A percentile compares a stretch with the other conserved stretches of the same genome.
Conservation (phyloP, 1,284 basidiomycete species). For the Porphyrellus sp. region DNA sequence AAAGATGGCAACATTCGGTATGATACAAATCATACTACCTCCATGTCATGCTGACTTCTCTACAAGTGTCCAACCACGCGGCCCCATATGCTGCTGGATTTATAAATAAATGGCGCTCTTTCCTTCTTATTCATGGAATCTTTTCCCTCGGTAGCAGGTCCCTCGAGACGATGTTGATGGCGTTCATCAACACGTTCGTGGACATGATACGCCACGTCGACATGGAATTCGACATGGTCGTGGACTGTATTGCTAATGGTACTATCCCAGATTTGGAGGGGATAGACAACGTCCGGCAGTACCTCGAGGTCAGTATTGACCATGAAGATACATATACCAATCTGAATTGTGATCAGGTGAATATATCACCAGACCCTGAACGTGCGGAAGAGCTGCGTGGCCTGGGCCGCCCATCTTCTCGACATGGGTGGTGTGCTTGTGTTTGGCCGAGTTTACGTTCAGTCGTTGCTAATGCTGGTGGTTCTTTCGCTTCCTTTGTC, state of each 20-base stretch:
- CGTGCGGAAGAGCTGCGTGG: slow-evolving; percentile 20
- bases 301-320: slow-evolving; percentile 7
- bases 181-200: slow-evolving; percentile 10
- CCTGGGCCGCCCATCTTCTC: slow-evolving; percentile 5
- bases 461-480: slow-evolving; percentile 1
- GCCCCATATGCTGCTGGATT: not conserved
- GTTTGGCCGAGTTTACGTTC: slow-evolving; percentile 14
- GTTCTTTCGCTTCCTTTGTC: slow-evolving; percentile 8
- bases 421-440: slow-evolving; percentile 14
- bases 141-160: not conserved
- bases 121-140: too few species aligned
- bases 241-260: slow-evolving; percentile 10
- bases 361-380: slow-evolving; percentile 12
- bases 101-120: too few species aligned
- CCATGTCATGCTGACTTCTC: not conserved
- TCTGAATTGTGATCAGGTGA: slow-evolving; percentile 4
- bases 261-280: slow-evolving; percentile 11
- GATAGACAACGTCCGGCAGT: slow-evolving; percentile 4
- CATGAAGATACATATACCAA: not conserved
- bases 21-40: not conserved
- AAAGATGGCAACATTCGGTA: not conserved
- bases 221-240: slow-evolving; percentile 11
- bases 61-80: not conserved
- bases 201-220: slow-evolving; percentile 18
- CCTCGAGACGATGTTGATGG: slow-evolving; percentile 4